Conservation (phyloP, 139 green algal genomes). For the Chlorokybus atmophyticus region DNA sequence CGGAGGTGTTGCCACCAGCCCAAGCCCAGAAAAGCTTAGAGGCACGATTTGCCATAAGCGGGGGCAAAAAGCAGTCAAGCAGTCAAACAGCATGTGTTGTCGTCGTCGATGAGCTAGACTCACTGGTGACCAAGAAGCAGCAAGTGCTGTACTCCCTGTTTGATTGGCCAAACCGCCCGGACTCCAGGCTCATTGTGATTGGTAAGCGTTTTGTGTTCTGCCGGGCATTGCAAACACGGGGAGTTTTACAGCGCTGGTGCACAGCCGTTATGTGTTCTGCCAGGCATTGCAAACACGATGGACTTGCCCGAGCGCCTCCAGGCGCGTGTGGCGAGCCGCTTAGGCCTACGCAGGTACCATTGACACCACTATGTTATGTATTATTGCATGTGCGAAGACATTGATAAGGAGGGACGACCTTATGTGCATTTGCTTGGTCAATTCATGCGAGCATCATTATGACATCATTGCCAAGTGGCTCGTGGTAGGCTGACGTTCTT, state of each 20-base stretch:
- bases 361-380: too few species aligned
- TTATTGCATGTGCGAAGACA: background rate
- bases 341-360: slow-evolving; percentile 25
- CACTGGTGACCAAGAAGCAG: slow-evolving; percentile 80
- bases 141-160: slow-evolving; percentile 97
- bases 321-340: slow-evolving; percentile 58
- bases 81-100: too few species aligned
- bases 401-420: background rate
- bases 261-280: slow-evolving; percentile 50
- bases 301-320: slow-evolving; percentile 89
- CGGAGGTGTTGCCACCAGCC: too few species aligned
- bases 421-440: background rate
- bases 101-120: slow-evolving; percentile 92
- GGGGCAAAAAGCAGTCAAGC: too few species aligned
- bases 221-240: slow-evolving; percentile 92
- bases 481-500: slow-evolving; percentile 13
- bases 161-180: slow-evolving; percentile 59
- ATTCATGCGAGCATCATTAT: background rate
- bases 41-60: too few species aligned
- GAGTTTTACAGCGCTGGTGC: slow-evolving; percentile 83
- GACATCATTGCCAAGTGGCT: too few species aligned
- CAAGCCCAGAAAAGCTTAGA: too few species aligned
- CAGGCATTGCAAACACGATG: slow-evolving; percentile 93
- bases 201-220: slow-evolving; percentile 15
- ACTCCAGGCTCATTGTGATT: slow-evolving; percentile 19